Evolutionary conservation across 1,284 basidiomycete species (phyloP).

Genomic region (Singerocomus rubriflavus): DNA sequence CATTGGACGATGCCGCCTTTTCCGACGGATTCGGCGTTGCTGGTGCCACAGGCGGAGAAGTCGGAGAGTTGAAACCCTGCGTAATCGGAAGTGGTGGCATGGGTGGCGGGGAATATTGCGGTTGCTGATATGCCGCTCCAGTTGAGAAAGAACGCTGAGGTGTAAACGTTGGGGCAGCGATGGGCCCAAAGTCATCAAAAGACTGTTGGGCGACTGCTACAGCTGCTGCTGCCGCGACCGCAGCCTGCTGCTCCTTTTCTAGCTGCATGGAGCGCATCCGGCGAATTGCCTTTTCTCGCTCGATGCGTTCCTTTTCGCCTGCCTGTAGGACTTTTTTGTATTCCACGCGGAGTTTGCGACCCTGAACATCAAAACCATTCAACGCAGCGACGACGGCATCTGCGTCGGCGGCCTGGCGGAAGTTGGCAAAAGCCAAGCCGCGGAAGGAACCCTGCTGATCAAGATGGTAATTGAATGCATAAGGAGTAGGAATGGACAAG

Average conservation of each 20-base stretch:
- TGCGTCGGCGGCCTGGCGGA: slow-evolving; percentile 87
- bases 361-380: slow-evolving; percentile 94
- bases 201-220: slow-evolving; percentile 32
- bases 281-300: slow-evolving; percentile 97
- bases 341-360: slow-evolving; percentile 97
- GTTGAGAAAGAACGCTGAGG: slow-evolving; percentile 63
- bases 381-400: slow-evolving; percentile 94
- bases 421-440: slow-evolving; percentile 98
- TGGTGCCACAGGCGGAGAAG: slow-evolving; percentile 48
- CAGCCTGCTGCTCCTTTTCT: slow-evolving; percentile 67
- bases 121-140: slow-evolving; percentile 52
- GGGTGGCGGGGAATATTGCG: slow-evolving; percentile 58
- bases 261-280: slow-evolving; percentile 97
- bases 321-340: slow-evolving; percentile 99
- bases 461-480: slow-evolving; percentile 99
- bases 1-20: slow-evolving; percentile 52
- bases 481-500: slow-evolving; percentile 94
- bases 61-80: slow-evolving; percentile 49
- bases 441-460: slow-evolving; percentile 95
- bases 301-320: slow-evolving; percentile 98
- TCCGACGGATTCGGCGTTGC: slow-evolving; percentile 59
- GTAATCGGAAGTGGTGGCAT: slow-evolving; percentile 57
- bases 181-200: slow-evolving; percentile 70
- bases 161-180: slow-evolving; percentile 48
- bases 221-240: not conserved